Percentiles rank a stretch among this genome's conserved stretches.
Conservation (phyloP, 176 grass and related monocot genomes). For the Eleusine coracana region DNA sequence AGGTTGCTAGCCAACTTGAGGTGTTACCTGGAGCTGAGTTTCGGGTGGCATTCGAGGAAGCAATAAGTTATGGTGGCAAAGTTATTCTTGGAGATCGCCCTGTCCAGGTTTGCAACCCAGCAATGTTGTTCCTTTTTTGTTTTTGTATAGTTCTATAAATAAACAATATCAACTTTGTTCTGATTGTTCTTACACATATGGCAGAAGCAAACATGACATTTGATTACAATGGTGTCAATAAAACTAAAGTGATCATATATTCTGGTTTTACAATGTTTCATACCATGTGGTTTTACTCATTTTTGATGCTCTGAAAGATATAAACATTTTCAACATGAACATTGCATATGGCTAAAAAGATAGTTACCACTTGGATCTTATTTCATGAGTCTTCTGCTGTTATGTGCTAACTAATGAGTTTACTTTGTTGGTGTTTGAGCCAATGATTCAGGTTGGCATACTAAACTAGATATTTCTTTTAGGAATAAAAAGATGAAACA, state of each 20-base stretch:
- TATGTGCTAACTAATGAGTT: background rate
- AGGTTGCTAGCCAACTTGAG: slow-evolving; percentile 90
- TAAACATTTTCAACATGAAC: background rate
- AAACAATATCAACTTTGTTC: background rate
- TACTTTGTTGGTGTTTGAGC: background rate
- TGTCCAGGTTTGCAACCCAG: slow-evolving; percentile 60
- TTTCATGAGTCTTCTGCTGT: slow-evolving; percentile 8
- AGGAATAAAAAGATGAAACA: slow-evolving; percentile 8
- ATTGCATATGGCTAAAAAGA: background rate
- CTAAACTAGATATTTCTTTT: slow-evolving; percentile 1
- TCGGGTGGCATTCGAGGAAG: slow-evolving; percentile 91
- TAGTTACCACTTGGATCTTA: background rate
- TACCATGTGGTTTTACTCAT: background rate
- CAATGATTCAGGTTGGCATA: slow-evolving; percentile 9
- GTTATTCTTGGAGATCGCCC: slow-evolving; percentile 94
- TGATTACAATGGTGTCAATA: background rate
- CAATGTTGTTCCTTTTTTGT: background rate
- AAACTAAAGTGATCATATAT: background rate
- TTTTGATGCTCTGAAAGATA: slow-evolving; percentile 19
- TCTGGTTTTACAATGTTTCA: background rate
- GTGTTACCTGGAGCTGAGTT: slow-evolving; percentile 94
- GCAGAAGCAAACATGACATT: background rate
- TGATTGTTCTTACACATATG: slow-evolving; percentile 12
- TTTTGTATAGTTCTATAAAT: background rate
- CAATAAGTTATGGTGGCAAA: slow-evolving; percentile 77